Percentiles rank a stretch among this genome's conserved stretches.
These are phyloP conservation scores for Paradendryphiella salina DNA, from an alignment of 2,329 filamentous ascomycete species.

Conservation along the genomic window DNA sequence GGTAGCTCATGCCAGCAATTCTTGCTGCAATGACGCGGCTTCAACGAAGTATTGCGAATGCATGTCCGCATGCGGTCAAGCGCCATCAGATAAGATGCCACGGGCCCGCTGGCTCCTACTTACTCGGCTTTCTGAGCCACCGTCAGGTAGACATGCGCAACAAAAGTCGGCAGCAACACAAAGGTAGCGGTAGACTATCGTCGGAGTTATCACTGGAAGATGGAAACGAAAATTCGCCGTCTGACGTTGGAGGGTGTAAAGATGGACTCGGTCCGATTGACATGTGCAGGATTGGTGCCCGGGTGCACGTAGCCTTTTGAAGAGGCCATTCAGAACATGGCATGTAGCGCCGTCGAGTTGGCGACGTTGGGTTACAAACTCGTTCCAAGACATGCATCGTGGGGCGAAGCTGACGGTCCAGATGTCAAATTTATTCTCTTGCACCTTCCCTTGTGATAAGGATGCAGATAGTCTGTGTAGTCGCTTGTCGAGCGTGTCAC, in stretches of 20 bases:
- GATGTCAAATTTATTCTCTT: constrained; percentile 4
- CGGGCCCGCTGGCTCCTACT: neutral
- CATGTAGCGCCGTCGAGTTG: constrained; percentile 17
- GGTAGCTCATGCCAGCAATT: constrained; percentile 6
- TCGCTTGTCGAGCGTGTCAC: constrained; percentile 4
- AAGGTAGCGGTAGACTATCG: neutral
- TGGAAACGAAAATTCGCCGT: constrained; percentile 1
- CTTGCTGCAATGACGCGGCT: neutral
- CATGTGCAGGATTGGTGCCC: constrained; percentile 3
- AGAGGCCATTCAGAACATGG: constrained; percentile 19
- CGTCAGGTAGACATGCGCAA: no score
- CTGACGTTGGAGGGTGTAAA: neutral
- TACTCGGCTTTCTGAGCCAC: neutral
- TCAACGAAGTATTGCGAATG: neutral
- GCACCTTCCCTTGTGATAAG: constrained; percentile 14
- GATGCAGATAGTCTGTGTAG: constrained; percentile 11
- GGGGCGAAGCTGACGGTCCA: constrained; percentile 10
- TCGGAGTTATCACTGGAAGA: neutral
- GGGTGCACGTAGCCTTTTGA: constrained; percentile 4
- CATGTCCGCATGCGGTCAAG: neutral
- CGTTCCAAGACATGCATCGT: constrained; percentile 7
- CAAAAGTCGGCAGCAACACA: no score
- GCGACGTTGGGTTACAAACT: constrained; percentile 8
- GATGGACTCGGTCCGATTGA: constrained; percentile 6
- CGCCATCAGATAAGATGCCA: constrained; percentile 1